Evolutionary conservation across 768 basidiomycete species (phyloP).

Genomic region (Clitopilus hobsonii): DNA sequence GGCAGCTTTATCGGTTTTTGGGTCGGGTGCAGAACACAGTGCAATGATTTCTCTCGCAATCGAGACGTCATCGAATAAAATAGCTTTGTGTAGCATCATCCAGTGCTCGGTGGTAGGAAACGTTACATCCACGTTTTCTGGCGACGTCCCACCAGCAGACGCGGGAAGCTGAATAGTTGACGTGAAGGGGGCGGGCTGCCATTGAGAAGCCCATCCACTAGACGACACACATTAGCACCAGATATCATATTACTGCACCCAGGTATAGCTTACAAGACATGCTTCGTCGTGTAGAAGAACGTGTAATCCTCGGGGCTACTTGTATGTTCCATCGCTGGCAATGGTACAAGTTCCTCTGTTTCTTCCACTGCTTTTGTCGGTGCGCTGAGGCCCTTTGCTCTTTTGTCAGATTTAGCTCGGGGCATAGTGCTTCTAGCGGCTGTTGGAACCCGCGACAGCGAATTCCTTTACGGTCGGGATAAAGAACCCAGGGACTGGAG

Average conservation of each 20-base stretch:
- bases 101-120: constrained; percentile 57
- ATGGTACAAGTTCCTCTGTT: constrained; percentile 3
- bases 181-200: constrained; percentile 9
- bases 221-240: constrained; percentile 7
- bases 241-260: not conserved
- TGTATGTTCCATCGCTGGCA: constrained; percentile 7
- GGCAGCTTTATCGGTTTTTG: constrained; percentile 15
- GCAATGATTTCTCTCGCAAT: constrained; percentile 39
- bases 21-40: constrained; percentile 18
- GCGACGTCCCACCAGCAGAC: not conserved
- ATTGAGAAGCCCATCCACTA: constrained; percentile 12
- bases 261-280: constrained; percentile 7
- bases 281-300: constrained; percentile 10
- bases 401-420: not conserved
- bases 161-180: constrained; percentile 1
- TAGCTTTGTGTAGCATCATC: constrained; percentile 66
- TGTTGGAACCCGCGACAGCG: not conserved
- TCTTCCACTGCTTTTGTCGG: not conserved
- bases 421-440: not conserved
- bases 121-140: constrained; percentile 20
- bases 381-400: not conserved
- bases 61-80: constrained; percentile 43
- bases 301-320: constrained; percentile 3
- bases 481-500: not conserved
- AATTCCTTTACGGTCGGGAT: not conserved